Percentiles rank a stretch among this genome's conserved stretches.
Evolutionary conservation across 2,329 filamentous ascomycete genomes (phyloP).

Genomic region (Tetracladium maxilliforme): DNA sequence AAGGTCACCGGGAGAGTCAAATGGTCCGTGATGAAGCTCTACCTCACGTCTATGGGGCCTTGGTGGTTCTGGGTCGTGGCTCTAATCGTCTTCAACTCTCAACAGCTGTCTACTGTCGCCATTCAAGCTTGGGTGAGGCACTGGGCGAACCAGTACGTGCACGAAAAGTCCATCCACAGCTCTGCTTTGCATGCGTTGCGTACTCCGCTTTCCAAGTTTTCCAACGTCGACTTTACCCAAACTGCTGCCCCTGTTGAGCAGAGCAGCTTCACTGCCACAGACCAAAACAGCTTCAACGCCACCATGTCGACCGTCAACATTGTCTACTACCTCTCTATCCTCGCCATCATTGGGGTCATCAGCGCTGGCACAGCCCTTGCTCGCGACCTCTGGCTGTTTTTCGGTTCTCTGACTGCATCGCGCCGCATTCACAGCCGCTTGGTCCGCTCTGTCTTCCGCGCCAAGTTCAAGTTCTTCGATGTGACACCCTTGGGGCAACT

Average conservation of each 20-base stretch:
- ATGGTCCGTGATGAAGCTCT: slow-evolving; percentile 71
- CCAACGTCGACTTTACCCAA: slow-evolving; percentile 4
- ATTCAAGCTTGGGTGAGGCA: slow-evolving; percentile 90
- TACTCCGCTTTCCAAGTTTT: background rate
- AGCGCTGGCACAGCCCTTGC: slow-evolving; percentile 73
- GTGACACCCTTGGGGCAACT: slow-evolving; percentile 88
- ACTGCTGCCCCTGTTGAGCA: slow-evolving; percentile 1
- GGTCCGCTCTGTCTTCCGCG: slow-evolving; percentile 66
- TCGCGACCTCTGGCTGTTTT: slow-evolving; percentile 81
- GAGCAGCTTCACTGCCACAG: too few relatives aligned
- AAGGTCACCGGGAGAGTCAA: slow-evolving; percentile 84
- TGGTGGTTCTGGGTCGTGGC: slow-evolving; percentile 91
- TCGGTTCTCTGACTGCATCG: slow-evolving; percentile 79
- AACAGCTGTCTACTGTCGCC: slow-evolving; percentile 74
- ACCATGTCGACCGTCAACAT: slow-evolving; percentile 12
- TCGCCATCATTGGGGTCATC: slow-evolving; percentile 62
- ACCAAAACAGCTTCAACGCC: slow-evolving; percentile 9
- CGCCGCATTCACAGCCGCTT: slow-evolving; percentile 68
- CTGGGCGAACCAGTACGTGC: slow-evolving; percentile 82
- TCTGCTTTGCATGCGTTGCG: slow-evolving; percentile 1
- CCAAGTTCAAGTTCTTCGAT: slow-evolving; percentile 96
- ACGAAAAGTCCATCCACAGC: slow-evolving; percentile 12
- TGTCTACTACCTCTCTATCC: slow-evolving; percentile 66
- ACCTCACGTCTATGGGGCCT: slow-evolving; percentile 80
- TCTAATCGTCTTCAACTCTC: slow-evolving; percentile 57